Percentiles rank a stretch among this genome's conserved stretches.
phyloP scores from a whole-genome alignment of 139 green algal species.

The Chlamydomonas incerta region DNA sequence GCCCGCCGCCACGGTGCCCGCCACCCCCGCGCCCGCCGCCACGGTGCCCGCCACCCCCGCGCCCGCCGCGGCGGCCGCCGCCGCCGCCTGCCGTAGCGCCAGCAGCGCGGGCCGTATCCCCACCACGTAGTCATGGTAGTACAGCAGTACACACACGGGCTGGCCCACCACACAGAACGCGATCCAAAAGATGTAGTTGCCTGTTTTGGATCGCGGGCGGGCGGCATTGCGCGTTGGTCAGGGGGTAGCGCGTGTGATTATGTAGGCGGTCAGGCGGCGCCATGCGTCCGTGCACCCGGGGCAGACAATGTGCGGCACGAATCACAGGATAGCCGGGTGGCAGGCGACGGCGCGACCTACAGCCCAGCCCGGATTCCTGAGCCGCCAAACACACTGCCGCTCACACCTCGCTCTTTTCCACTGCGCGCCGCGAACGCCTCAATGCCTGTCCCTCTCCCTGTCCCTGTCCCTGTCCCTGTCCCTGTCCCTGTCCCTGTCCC shows the following conservation, averaged over 20 bases:
- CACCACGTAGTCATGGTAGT: slow-evolving; percentile 83
- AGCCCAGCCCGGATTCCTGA: too few species aligned
- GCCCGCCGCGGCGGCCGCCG: neutral
- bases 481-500: too few species aligned
- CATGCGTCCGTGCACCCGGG: neutral
- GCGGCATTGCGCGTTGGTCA: neutral
- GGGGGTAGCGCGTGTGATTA: neutral
- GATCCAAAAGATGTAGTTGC: slow-evolving; percentile 44
- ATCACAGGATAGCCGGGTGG: too few species aligned
- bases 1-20: neutral
- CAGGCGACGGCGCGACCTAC: too few species aligned
- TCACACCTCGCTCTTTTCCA: too few species aligned
- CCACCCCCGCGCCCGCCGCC: neutral
- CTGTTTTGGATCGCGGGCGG: neutral
- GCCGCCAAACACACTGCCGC: too few species aligned
- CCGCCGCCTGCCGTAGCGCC: neutral
- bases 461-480: too few species aligned
- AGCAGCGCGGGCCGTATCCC: slow-evolving; percentile 27
- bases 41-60: neutral
- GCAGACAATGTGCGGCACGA: too few species aligned
- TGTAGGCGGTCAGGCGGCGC: neutral
- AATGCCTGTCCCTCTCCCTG: too few species aligned
- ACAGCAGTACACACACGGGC: slow-evolving; percentile 86
- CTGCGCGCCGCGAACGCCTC: too few species aligned
- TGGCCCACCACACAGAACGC: slow-evolving; percentile 95